Base-by-base conservation (phyloP, 176 grass and related monocot genomes). In the Musa acuminata region DNA sequence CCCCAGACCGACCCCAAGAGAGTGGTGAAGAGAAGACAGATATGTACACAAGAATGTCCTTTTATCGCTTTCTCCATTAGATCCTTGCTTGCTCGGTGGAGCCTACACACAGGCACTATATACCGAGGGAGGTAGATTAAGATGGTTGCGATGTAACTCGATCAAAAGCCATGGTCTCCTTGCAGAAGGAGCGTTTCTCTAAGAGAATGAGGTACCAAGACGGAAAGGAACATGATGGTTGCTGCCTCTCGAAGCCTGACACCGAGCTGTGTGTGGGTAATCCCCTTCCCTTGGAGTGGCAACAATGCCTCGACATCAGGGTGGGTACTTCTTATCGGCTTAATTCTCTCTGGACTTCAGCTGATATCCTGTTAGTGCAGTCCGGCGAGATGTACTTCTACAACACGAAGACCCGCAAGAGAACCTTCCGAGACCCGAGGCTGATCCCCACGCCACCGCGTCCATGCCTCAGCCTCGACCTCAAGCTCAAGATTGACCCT, bases 291-390 rank as follows among this genome's bases (percentile, higher is more conserved):
- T 62, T 85, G 72, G 92, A 96, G 75, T 96, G 92, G 92, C 89
- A 96, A n/a, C 87, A 89, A 73, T 96, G 92, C 84, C 92, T 96
- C 77, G 92, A 96, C 83, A 96, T 96, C 75, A 85, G 92, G 89
- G 92, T 85, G 62, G 6, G 11, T 7, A 19, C 58, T 57, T 11
- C 35, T 26, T 8, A 55, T 65, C 26, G 20, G 24, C n/a, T 77
- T 10, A 1, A 55, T 16, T 23, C 69, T 17, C 11, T 49, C 29
- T 29, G 29, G 29, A 77, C 54, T 20, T 49, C 51, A 17, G 43
- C 51, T 12, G 64, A 25, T 1, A 48, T 64, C 68, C 1, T 55
- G 65, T 8, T 13, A 22, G 2, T 80, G 69, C 78, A 96, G 92
- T 96, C 92, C 0, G 92, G 92, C 21, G 84, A 82, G 74, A 96